These are phyloP conservation scores for Luffa aegyptiaca DNA, from an alignment of 306 rosid species.

Conservation along the genomic window DNA sequence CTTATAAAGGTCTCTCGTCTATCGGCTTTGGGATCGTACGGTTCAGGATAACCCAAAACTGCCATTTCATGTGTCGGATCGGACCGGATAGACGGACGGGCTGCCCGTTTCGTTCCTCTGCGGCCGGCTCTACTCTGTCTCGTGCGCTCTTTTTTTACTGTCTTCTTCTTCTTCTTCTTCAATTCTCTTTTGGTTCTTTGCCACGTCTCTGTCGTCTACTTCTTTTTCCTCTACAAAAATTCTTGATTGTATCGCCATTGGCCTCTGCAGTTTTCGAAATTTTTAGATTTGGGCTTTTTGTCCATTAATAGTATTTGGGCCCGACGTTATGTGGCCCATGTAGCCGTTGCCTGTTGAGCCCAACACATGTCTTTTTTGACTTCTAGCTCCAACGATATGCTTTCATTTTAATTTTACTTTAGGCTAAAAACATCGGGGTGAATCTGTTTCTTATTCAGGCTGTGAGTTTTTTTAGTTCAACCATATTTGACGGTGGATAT, in stretches of 20 bases:
- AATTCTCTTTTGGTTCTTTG: neutral
- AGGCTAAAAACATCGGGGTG: too few relatives aligned
- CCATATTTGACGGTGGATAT: too few relatives aligned
- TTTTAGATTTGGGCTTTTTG: neutral
- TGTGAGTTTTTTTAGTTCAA: too few relatives aligned
- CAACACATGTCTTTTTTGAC: neutral
- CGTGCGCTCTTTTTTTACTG: neutral
- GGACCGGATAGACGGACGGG: neutral
- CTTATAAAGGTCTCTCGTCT: neutral
- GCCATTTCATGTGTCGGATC: constrained; percentile 9
- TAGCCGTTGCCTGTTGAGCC: neutral
- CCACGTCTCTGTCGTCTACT: neutral
- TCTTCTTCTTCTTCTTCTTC: neutral
- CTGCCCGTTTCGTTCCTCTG: neutral
- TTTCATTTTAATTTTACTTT: too few relatives aligned
- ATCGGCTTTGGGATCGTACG: constrained; percentile 29
- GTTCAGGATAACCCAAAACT: constrained; percentile 16
- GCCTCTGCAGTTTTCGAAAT: neutral
- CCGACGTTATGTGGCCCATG: neutral
- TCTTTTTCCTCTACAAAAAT: neutral
- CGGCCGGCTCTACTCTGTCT: neutral
- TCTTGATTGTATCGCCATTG: too few relatives aligned
- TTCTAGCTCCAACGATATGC: too few relatives aligned
- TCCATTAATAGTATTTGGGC: neutral
- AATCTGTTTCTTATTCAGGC: too few relatives aligned